phyloP scores from a whole-genome alignment of 352 stramenopile species.

The Globisporangium viniferum region DNA sequence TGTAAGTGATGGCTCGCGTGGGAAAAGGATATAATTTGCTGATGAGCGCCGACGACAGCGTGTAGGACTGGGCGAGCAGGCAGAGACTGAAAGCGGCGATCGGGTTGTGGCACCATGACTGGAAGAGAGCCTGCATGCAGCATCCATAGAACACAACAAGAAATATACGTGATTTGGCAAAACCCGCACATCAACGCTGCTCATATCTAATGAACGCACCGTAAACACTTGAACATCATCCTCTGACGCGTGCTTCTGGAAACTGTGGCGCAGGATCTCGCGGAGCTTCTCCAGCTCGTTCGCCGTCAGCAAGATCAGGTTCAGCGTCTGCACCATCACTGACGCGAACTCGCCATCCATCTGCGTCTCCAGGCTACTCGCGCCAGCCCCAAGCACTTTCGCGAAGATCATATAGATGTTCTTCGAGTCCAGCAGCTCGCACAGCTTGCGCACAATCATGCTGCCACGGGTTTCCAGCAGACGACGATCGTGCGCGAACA shows the following conservation, averaged over 20 bases:
- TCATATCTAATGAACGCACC: constrained; percentile 20
- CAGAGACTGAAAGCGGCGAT: constrained; percentile 97
- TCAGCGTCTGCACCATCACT: constrained; percentile 99
- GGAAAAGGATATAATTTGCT: constrained; percentile 90
- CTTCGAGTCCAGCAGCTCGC: constrained; percentile 96
- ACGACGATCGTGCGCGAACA: constrained; percentile 90
- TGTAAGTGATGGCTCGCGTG: neutral
- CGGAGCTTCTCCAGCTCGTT: constrained; percentile 93
- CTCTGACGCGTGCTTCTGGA: constrained; percentile 59
- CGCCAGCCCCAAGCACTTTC: constrained; percentile 87
- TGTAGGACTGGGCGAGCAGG: constrained; percentile 97
- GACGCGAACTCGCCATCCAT: constrained; percentile 94
- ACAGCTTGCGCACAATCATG: constrained; percentile 98
- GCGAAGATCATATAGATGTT: constrained; percentile 98
- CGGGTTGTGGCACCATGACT: constrained; percentile 98
- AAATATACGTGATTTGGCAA: neutral
- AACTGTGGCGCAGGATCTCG: constrained; percentile 75
- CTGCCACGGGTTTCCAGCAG: constrained; percentile 94
- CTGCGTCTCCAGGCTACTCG: constrained; percentile 38
- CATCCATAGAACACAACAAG: constrained; percentile 8
- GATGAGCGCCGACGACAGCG: constrained; percentile 95
- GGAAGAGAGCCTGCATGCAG: constrained; percentile 63
- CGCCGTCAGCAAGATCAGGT: constrained; percentile 98
- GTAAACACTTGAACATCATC: constrained; percentile 85
- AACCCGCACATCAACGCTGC: neutral